Evolutionary conservation across 2,329 filamentous ascomycete species (phyloP).

Genomic region (Aspergillus fumigatus): DNA sequence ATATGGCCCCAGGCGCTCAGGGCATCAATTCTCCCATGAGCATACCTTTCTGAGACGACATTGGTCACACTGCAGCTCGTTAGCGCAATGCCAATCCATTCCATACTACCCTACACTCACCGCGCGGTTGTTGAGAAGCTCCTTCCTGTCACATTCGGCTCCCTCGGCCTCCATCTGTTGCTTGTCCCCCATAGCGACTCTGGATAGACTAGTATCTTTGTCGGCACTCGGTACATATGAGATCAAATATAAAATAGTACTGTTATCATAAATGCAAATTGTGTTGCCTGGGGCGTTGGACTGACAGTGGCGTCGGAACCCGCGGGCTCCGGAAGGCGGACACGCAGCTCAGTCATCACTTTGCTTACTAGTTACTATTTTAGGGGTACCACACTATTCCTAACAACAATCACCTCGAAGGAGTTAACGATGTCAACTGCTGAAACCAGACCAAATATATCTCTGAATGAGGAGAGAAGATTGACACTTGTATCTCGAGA

Average conservation of each 20-base stretch:
- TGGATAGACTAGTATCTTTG: background rate
- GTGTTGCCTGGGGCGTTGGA: background rate
- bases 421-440: too few relatives aligned
- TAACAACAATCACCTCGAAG: too few relatives aligned
- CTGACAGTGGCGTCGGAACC: slow-evolving; percentile 7
- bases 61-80: slow-evolving; percentile 29
- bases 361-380: background rate
- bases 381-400: too few relatives aligned
- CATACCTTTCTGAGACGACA: slow-evolving; percentile 31
- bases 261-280: background rate
- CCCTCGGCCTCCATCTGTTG: slow-evolving; percentile 27
- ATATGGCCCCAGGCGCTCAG: background rate
- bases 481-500: too few relatives aligned
- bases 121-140: slow-evolving; percentile 23
- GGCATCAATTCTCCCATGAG: background rate
- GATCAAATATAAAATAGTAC: background rate
- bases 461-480: too few relatives aligned
- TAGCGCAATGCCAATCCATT: background rate
- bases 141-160: slow-evolving; percentile 23
- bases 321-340: slow-evolving; percentile 13
- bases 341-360: background rate
- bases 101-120: slow-evolving; percentile 19
- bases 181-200: background rate
- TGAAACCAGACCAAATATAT: too few relatives aligned
- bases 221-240: background rate